Conservation (phyloP, 2,329 filamentous ascomycete genomes). For the Ustulina deusta region DNA sequence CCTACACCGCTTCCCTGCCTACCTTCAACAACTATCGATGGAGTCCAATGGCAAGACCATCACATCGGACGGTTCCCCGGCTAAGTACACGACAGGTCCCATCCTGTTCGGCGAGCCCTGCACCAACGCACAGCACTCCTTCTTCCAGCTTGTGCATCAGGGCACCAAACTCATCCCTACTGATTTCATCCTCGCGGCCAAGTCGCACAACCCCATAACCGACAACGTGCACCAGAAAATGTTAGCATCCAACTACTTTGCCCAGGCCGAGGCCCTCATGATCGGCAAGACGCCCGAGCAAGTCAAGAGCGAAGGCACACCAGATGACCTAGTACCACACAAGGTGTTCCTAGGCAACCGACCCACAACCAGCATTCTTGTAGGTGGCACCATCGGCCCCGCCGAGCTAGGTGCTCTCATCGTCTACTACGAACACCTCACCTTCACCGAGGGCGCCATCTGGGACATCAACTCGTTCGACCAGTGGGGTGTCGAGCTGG, state of each 20-base stretch:
- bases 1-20: slow-evolving; percentile 97
- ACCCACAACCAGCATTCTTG: slow-evolving; percentile 92
- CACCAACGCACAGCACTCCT: slow-evolving; percentile 99
- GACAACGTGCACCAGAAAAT: slow-evolving; percentile 96
- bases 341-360: slow-evolving; percentile 99
- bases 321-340: slow-evolving; percentile 87
- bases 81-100: slow-evolving; percentile 97
- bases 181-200: slow-evolving; percentile 95
- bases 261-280: slow-evolving; percentile 90
- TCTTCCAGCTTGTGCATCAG: slow-evolving; percentile 99
- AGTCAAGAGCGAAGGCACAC: slow-evolving; percentile 79
- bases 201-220: slow-evolving; percentile 96
- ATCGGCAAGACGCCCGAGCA: slow-evolving; percentile 87
- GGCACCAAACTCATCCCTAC: slow-evolving; percentile 98
- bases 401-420: slow-evolving; percentile 94
- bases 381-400: slow-evolving; percentile 91
- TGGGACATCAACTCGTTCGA: slow-evolving; percentile 99
- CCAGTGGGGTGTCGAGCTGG: slow-evolving; percentile 99
- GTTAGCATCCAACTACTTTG: slow-evolving; percentile 92
- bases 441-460: slow-evolving; percentile 95
- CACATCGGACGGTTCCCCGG: slow-evolving; percentile 86
- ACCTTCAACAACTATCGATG: slow-evolving; percentile 99
- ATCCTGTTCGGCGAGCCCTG: slow-evolving; percentile 98
- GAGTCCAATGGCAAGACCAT: slow-evolving; percentile 99
- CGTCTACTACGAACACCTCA: slow-evolving; percentile 98